Base-by-base conservation (phyloP, 805 yeast genomes). In the Yarrowia alimentaria region DNA sequence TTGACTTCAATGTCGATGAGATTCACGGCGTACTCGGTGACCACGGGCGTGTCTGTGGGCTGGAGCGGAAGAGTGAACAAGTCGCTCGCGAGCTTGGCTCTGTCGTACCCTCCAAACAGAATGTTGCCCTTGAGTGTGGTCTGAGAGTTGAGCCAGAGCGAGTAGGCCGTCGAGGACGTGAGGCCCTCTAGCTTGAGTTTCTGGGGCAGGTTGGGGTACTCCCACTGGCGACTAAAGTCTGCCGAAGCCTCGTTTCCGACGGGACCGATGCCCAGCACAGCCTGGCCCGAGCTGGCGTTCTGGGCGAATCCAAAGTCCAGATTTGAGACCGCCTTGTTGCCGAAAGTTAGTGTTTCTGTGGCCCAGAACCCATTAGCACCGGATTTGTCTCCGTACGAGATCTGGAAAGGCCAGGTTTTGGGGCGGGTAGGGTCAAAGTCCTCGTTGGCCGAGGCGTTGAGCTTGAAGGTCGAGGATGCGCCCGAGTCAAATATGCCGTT, bases 221-320 rank as follows among this genome's bases (percentile, higher is more conserved):
- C 38, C 34, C 32, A 40, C 10, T 24, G 4, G 1, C 25, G 43
- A 17, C 6, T 14, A 25, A 51, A 8, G 59, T 53, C 6, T 55
- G 54, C 17, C 3, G 43, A 37, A 6, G 67, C 63, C 54, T 65
- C 70, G 31, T 59, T 58, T 16, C 60, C 61, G 8, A 56, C 51
- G 48, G 64, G 63, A 4, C 71, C 71, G 13, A 68, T 59, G 6
- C 72, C 72, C 48, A 68, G 57, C 24, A 62, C 62, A 52, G 94
- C 91, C 54, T 75, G 67, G 5, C 78, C 64, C 4, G 90, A 79
- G 54, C 79, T 77, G 2, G 86, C 77, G 28, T 66, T 64, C 60
- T 79, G 79, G 3, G 85, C 93, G 17, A 87, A 78, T 1, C 94
- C 96, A 64, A 89, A 76, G 5, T 87, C 78, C 19, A 84, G 67